Percentiles rank a stretch among this genome's conserved stretches.
These are phyloP conservation scores for Scheffersomyces segobiensis DNA, from an alignment of 1,139 yeast genomes.

Conservation along the genomic window DNA sequence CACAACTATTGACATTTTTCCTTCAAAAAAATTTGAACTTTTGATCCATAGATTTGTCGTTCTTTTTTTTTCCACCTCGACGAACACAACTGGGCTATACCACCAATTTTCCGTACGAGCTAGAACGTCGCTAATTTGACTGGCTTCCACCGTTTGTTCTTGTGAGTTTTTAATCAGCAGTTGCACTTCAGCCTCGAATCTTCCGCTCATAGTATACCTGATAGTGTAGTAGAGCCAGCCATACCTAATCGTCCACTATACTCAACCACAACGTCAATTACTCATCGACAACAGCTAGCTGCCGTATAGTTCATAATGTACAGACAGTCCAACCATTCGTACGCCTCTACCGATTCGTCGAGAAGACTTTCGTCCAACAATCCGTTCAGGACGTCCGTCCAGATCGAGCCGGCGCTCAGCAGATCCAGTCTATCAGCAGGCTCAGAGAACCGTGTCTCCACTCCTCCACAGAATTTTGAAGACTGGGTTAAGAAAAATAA, in stretches of 20 bases:
- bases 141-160: not conserved
- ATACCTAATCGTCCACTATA: not conserved
- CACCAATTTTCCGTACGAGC: not conserved
- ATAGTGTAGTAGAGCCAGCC: not conserved
- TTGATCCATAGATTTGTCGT: not conserved
- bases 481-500: conserved; percentile 55
- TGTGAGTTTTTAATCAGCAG: no score
- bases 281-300: not conserved
- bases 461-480: conserved; percentile 35
- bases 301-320: conserved; percentile 27
- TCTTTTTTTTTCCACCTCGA: not conserved
- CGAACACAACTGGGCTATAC: not conserved
- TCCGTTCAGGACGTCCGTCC: conserved; percentile 47
- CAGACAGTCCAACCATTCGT: conserved; percentile 40
- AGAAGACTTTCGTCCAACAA: conserved; percentile 59
- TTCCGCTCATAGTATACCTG: not conserved
- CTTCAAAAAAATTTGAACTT: not conserved
- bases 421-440: not conserved
- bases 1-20: not conserved
- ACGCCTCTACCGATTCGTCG: conserved; percentile 36
- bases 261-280: not conserved
- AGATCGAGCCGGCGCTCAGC: conserved; percentile 15
- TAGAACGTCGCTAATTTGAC: not conserved
- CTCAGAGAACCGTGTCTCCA: conserved; percentile 16
- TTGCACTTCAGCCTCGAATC: no score